Evolutionary conservation across 202 grass and related monocot species (phyloP).

Genomic region (Zizania palustris): DNA sequence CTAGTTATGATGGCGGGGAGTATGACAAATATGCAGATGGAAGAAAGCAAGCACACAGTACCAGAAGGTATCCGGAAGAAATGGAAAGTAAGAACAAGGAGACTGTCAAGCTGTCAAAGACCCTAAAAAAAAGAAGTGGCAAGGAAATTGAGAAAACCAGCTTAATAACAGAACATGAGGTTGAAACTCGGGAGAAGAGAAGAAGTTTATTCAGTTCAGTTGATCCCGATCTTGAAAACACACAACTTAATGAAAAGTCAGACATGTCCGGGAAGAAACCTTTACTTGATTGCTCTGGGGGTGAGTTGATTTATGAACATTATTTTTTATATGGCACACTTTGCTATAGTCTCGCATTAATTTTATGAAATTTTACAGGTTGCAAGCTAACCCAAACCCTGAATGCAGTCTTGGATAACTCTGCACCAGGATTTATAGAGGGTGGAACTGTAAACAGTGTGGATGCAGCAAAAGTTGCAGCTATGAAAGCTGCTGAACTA

Average conservation of each 20-base stretch:
- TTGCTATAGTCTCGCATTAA: neutral
- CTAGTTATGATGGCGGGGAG: conserved; percentile 45
- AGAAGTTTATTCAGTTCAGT: conserved; percentile 54
- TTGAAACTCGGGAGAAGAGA: conserved; percentile 54
- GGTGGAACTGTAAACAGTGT: conserved; percentile 43
- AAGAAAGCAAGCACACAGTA: conserved; percentile 53
- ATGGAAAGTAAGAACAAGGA: conserved; percentile 61
- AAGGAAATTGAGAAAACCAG: conserved; percentile 58
- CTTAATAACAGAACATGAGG: conserved; percentile 40
- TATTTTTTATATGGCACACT: conserved; percentile 5
- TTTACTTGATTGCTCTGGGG: conserved; percentile 29
- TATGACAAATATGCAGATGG: conserved; percentile 51
- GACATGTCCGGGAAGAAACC: conserved; percentile 28
- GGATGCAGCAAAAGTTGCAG: conserved; percentile 85
- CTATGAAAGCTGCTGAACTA: conserved; percentile 89
- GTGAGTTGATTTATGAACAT: conserved; percentile 27
- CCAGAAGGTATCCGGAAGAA: conserved; percentile 49
- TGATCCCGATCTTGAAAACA: conserved; percentile 45
- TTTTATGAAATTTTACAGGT: conserved; percentile 37
- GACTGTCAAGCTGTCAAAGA: conserved; percentile 46
- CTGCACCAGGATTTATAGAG: conserved; percentile 41
- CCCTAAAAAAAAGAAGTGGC: conserved; percentile 53
- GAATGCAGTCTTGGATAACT: conserved; percentile 39
- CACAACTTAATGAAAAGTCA: conserved; percentile 40
- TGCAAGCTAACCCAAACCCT: conserved; percentile 37